A percentile compares a stretch with the other conserved stretches of the same genome.
phyloP scores from a whole-genome alignment of 192 early-diverging fungal species.

The Backusella macrospora region DNA sequence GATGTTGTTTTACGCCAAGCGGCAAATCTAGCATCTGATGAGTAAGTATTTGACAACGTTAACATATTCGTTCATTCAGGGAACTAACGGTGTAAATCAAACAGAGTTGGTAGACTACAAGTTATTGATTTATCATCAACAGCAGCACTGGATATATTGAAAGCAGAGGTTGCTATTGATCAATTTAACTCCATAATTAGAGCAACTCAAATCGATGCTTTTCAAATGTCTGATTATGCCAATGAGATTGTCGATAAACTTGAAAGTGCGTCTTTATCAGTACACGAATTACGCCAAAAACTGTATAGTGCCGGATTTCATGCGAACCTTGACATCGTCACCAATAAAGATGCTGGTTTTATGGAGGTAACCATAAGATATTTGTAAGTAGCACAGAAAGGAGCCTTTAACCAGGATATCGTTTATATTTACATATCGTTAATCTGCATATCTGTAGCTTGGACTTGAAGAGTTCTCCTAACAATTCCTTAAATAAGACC shows the following conservation, averaged over 20 bases:
- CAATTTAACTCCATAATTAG: background rate
- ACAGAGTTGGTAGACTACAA: background rate
- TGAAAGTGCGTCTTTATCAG: background rate
- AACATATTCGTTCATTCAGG: background rate
- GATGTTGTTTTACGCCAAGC: background rate
- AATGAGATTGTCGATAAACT: background rate
- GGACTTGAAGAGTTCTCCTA: background rate
- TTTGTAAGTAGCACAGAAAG: conserved; percentile 5
- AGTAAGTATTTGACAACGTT: background rate
- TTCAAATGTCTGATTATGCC: background rate
- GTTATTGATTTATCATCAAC: conserved; percentile 13
- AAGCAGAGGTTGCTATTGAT: background rate
- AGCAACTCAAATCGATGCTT: background rate
- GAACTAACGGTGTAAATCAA: conserved; percentile 4
- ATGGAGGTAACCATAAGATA: background rate
- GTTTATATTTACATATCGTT: background rate
- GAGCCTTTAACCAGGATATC: background rate
- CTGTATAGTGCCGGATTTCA: background rate
- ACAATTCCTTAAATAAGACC: background rate
- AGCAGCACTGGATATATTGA: background rate
- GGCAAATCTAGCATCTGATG: background rate
- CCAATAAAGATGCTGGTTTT: background rate
- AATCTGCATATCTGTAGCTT: too few species aligned
- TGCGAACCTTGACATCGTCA: background rate
- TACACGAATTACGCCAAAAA: background rate